A percentile compares a stretch with the other conserved stretches of the same genome.
Evolutionary conservation across 2,329 filamentous ascomycete species (phyloP).

Genomic region (Aspergillus arachidicola): DNA sequence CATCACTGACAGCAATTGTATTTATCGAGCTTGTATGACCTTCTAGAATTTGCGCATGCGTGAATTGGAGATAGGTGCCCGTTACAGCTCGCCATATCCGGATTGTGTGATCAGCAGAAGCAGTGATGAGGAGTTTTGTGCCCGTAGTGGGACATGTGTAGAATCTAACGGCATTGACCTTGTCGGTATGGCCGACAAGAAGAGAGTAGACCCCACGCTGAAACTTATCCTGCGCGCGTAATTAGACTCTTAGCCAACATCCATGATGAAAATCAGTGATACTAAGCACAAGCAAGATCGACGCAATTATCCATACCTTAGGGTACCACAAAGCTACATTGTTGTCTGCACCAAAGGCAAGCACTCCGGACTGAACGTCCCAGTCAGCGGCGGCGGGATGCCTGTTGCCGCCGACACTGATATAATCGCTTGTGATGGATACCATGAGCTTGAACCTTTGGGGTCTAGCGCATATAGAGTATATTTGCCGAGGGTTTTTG

Average conservation of each 20-base stretch:
- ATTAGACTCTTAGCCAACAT: slow-evolving; percentile 11
- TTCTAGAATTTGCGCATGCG: slow-evolving; percentile 53
- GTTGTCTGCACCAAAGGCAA: slow-evolving; percentile 87
- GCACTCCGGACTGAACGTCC: slow-evolving; percentile 66
- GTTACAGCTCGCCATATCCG: slow-evolving; percentile 59
- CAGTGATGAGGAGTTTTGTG: slow-evolving; percentile 69
- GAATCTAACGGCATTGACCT: slow-evolving; percentile 83
- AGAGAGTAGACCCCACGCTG: slow-evolving; percentile 65
- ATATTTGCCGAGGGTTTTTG: neutral
- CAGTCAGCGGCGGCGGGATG: slow-evolving; percentile 91
- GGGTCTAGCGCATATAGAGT: neutral
- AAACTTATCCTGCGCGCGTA: slow-evolving; percentile 41
- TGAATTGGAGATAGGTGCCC: slow-evolving; percentile 36
- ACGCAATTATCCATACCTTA: slow-evolving; percentile 54
- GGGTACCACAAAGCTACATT: slow-evolving; percentile 90
- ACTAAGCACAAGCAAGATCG: neutral
- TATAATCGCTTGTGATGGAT: slow-evolving; percentile 50
- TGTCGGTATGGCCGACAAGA: slow-evolving; percentile 74
- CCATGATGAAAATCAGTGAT: neutral
- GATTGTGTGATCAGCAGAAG: slow-evolving; percentile 77
- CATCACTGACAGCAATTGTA: slow-evolving; percentile 52
- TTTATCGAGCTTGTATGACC: slow-evolving; percentile 79
- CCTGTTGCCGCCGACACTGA: slow-evolving; percentile 84
- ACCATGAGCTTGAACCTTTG: slow-evolving; percentile 33
- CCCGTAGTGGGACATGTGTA: slow-evolving; percentile 57